These are phyloP conservation scores for Picea abies DNA, from an alignment of 83 land plant species.

Conservation along the genomic window DNA sequence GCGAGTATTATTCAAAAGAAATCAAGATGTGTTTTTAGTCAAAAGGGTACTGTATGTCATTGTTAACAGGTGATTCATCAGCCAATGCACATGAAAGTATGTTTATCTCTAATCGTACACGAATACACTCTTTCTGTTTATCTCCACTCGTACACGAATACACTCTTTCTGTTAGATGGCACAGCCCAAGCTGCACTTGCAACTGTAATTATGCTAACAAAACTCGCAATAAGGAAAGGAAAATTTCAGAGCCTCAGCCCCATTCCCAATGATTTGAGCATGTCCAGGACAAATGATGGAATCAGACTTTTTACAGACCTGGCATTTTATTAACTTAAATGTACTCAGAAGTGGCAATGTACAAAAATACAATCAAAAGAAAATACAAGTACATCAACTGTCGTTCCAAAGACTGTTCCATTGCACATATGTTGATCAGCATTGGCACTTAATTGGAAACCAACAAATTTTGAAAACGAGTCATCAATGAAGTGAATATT, in stretches of 20 bases:
- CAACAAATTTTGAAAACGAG: neutral
- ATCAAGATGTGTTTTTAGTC: too few species aligned
- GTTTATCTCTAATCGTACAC: too few species aligned
- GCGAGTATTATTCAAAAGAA: too few species aligned
- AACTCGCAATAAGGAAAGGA: neutral
- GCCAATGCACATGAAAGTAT: too few species aligned
- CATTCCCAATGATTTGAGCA: neutral
- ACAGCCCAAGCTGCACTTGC: neutral
- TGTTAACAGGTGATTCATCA: too few species aligned
- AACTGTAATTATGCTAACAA: neutral
- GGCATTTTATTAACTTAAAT: constrained; percentile 7
- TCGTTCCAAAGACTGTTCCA: constrained; percentile 1
- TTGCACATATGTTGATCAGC: constrained; percentile 4
- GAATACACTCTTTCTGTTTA: too few species aligned
- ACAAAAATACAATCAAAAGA: constrained; percentile 2
- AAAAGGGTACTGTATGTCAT: too few species aligned
- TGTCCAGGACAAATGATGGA: neutral
- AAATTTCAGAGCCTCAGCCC: neutral
- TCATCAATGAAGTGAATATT: neutral
- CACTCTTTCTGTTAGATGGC: too few species aligned
- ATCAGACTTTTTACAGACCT: constrained; percentile 1
- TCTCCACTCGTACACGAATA: too few species aligned
- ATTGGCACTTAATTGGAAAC: neutral
- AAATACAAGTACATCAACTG: neutral
- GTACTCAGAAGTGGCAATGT: neutral